Conservation (phyloP, 306 rosid genomes). For the Corylus americana region DNA sequence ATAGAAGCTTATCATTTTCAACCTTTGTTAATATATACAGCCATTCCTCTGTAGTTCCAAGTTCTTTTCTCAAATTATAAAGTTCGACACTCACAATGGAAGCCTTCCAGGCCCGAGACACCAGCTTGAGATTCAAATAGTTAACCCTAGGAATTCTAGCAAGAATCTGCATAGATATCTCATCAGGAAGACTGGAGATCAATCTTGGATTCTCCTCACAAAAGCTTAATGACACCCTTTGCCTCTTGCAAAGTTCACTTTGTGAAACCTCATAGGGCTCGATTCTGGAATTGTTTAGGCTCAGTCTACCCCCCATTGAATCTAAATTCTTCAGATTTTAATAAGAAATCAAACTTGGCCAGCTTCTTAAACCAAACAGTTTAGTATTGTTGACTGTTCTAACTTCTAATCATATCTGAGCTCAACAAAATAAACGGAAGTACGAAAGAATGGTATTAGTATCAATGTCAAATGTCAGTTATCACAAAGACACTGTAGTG, state of each 20-base stretch:
- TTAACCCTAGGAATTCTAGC: slow-evolving; percentile 39
- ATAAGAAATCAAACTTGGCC: slow-evolving; percentile 8
- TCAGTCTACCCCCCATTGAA: slow-evolving; percentile 34
- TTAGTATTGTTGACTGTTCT: background rate
- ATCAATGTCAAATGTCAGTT: background rate
- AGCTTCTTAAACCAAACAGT: slow-evolving; percentile 26
- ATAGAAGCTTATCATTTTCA: slow-evolving; percentile 38
- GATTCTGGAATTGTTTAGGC: slow-evolving; percentile 21
- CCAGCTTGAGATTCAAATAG: slow-evolving; percentile 35
- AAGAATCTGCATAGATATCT: slow-evolving; percentile 40
- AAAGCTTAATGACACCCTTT: slow-evolving; percentile 26
- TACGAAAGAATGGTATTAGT: background rate
- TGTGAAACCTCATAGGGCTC: slow-evolving; percentile 22
- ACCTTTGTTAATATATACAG: slow-evolving; percentile 39
- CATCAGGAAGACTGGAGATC: slow-evolving; percentile 43
- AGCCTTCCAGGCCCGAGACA: slow-evolving; percentile 40
- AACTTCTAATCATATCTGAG: slow-evolving; percentile 4
- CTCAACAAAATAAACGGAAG: background rate
- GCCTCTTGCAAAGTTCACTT: slow-evolving; percentile 39
- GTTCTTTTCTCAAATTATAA: slow-evolving; percentile 39
- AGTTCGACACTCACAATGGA: slow-evolving; percentile 37
- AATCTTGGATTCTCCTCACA: slow-evolving; percentile 31
- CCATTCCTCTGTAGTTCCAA: slow-evolving; percentile 46
- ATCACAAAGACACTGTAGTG: background rate
- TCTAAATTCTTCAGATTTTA: slow-evolving; percentile 10